phyloP scores from a whole-genome alignment of 352 stramenopile species.

The Blastocystis sp. region DNA sequence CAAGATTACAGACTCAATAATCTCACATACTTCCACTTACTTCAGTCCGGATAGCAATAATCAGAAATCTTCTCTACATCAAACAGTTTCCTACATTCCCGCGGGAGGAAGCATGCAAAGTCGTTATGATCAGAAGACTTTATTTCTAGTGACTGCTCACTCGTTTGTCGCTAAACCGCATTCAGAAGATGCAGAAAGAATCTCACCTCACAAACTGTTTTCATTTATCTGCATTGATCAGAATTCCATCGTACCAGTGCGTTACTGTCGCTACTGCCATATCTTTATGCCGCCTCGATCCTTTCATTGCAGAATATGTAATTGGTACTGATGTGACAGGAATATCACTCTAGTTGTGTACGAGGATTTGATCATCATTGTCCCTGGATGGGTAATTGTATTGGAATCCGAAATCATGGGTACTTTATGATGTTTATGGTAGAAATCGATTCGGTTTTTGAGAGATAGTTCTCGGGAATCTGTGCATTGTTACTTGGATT shows the following conservation, averaged over 20 bases:
- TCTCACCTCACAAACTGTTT: not conserved
- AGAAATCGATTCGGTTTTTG: not conserved
- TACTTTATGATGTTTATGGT: slow-evolving; percentile 85
- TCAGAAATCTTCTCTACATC: too few relatives aligned
- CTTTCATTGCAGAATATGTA: slow-evolving; percentile 76
- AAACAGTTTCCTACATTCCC: too few relatives aligned
- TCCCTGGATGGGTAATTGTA: slow-evolving; percentile 81
- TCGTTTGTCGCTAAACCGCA: not conserved
- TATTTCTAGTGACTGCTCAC: not conserved
- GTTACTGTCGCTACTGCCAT: slow-evolving; percentile 74
- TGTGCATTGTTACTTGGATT: slow-evolving; percentile 64
- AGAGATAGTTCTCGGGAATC: not conserved
- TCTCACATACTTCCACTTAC: too few relatives aligned
- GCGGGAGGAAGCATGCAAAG: too few relatives aligned
- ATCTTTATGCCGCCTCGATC: slow-evolving; percentile 74
- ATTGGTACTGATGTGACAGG: slow-evolving; percentile 70
- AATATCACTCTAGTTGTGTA: slow-evolving; percentile 72
- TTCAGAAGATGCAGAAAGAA: not conserved
- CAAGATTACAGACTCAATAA: too few relatives aligned
- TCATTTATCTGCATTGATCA: slow-evolving; percentile 15
- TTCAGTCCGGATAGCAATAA: too few relatives aligned
- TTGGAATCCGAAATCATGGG: slow-evolving; percentile 83
- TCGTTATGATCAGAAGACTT: too few relatives aligned
- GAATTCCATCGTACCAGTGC: not conserved
- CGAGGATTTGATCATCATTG: slow-evolving; percentile 81